Evolutionary conservation across 768 basidiomycete species (phyloP).

Genomic region (Pleurotus eryngii): DNA sequence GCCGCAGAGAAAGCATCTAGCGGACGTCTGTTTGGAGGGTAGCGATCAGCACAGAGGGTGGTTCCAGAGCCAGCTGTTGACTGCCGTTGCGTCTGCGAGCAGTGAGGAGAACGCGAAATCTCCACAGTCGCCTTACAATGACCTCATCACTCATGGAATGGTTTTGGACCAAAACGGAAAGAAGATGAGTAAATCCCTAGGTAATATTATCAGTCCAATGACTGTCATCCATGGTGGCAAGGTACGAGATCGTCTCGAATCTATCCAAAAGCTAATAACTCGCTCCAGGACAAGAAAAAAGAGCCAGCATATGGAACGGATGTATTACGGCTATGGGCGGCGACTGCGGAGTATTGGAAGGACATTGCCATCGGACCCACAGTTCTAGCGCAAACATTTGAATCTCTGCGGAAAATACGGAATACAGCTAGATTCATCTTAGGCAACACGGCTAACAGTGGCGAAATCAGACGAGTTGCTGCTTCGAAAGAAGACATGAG

Average conservation of each 20-base stretch:
- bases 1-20: slow-evolving; percentile 36
- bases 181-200: slow-evolving; percentile 98
- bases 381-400: slow-evolving; percentile 69
- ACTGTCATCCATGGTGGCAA: slow-evolving; percentile 74
- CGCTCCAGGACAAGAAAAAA: slow-evolving; percentile 56
- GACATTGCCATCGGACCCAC: slow-evolving; percentile 86
- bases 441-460: slow-evolving; percentile 54
- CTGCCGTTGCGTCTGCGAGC: slow-evolving; percentile 57
- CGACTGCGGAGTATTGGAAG: slow-evolving; percentile 83
- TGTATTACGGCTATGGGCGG: slow-evolving; percentile 86
- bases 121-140: slow-evolving; percentile 57
- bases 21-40: slow-evolving; percentile 92
- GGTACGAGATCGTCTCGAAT: slow-evolving; percentile 35
- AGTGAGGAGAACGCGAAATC: slow-evolving; percentile 15
- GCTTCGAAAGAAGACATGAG: slow-evolving; percentile 50
- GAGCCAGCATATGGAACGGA: slow-evolving; percentile 85
- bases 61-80: slow-evolving; percentile 96
- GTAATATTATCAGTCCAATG: slow-evolving; percentile 87
- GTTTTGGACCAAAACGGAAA: slow-evolving; percentile 86
- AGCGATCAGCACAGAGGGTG: slow-evolving; percentile 98
- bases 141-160: slow-evolving; percentile 94
- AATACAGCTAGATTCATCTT: slow-evolving; percentile 86
- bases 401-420: slow-evolving; percentile 78
- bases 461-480: slow-evolving; percentile 25
- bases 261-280: background rate